These are phyloP conservation scores for Biscogniauxia mediterranea DNA, from an alignment of 2,329 filamentous ascomycete species.

Conservation along the genomic window DNA sequence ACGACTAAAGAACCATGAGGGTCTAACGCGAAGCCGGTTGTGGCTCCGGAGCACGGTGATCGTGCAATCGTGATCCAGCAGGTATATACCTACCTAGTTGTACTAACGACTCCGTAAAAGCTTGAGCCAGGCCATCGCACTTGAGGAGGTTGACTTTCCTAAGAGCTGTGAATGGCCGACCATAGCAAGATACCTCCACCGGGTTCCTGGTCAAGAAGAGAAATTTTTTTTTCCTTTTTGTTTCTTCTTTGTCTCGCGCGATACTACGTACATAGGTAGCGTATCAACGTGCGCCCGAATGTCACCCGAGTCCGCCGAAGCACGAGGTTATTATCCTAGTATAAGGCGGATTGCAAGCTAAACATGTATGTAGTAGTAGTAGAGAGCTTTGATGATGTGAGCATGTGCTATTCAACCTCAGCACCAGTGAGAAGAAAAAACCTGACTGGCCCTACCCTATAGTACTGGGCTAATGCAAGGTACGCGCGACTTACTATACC, in stretches of 20 bases:
- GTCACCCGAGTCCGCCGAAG: not conserved
- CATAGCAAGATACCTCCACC: not conserved
- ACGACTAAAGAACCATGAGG: not conserved
- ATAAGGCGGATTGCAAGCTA: not conserved
- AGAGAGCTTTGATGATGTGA: not conserved
- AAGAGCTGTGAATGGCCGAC: not conserved
- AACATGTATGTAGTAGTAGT: no score
- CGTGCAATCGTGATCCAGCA: conserved; percentile 1
- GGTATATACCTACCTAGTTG: not conserved
- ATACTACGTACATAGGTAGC: not conserved
- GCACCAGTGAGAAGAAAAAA: conserved; percentile 12
- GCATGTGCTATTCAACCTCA: not conserved
- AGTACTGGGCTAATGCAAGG: conserved; percentile 20
- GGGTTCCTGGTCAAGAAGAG: not conserved
- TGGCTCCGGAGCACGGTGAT: not conserved
- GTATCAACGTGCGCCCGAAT: not conserved
- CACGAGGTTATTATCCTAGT: not conserved
- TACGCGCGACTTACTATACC: conserved; percentile 8
- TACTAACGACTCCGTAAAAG: not conserved
- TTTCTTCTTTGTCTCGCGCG: not conserved
- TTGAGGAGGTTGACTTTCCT: not conserved
- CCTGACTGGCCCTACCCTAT: conserved; percentile 10
- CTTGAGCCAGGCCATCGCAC: not conserved
- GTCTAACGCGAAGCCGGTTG: not conserved
- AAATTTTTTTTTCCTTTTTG: not conserved